Evolutionary conservation across 2,329 filamentous ascomycete species (phyloP), one percentile per base, ranked within the genome.

Genomic region (Diaporthe citri): DNA sequence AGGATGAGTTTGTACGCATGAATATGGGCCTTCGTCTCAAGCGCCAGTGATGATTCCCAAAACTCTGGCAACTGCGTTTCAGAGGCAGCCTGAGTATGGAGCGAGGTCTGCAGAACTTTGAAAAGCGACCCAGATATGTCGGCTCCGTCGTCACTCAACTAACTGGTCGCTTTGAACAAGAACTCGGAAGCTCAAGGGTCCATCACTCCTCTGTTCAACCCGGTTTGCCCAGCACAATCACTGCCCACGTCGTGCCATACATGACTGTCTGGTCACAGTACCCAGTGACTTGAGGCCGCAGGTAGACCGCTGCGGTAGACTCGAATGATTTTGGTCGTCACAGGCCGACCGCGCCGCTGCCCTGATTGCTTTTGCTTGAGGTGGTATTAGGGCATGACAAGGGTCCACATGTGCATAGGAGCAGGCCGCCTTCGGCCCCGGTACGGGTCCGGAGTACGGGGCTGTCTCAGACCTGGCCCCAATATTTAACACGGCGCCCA

Each of bases 331-430:
- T 48, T 41, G 12, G 57, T 20, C n/a, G 41, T 48, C 41, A 48
- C 41, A 31, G 41, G 15, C 41, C 28, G 28, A 34, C 60, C 17
- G 59, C 25, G 60, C 60, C 41, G 46, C 31, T 41, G 25, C 60
- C 34, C 60, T 48, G 60, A 20, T 48, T 66, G 60, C 60, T 66
- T 64, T 36, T 66, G 41, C 43, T 66, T 36, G 60, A 66, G 28
- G 60, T 66, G 60, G 60, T 66, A 66, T 66, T 51, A 66, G 41
- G 62, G 62, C 62, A 34, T 15, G 60, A 51, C 62, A 66, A 25
- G 62, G 62, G 62, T 66, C 59, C 25, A 62, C 39, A 62, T 43
- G 20, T 36, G 62, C 62, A 66, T 66, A 25, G n/a, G 10, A 36
- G 62, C 9, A 66, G 12, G 62, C 62, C 62, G 62, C 28, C 28